A percentile compares a stretch with the other conserved stretches of the same genome.
These are phyloP conservation scores for Fusarium globosum DNA, from an alignment of 2,329 filamentous ascomycete species.

Conservation along the genomic window DNA sequence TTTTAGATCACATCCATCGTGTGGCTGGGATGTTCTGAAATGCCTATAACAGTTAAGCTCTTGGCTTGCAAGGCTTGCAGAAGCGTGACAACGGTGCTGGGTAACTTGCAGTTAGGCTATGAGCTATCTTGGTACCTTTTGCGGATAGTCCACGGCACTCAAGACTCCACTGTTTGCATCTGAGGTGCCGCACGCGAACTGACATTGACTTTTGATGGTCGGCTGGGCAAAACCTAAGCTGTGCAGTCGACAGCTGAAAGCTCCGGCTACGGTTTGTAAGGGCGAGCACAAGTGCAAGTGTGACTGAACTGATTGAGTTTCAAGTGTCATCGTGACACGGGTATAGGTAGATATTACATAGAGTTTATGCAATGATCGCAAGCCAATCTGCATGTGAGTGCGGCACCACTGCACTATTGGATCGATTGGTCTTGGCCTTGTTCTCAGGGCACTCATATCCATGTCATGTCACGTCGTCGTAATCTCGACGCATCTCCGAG, in stretches of 20 bases:
- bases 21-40: background rate
- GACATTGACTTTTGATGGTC: slow-evolving; percentile 8
- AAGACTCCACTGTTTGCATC: background rate
- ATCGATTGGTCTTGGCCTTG: background rate
- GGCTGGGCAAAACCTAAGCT: background rate
- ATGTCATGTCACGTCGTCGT: slow-evolving; percentile 20
- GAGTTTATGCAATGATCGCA: slow-evolving; percentile 16
- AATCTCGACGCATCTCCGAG: slow-evolving; percentile 18
- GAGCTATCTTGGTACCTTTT: background rate
- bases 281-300: background rate
- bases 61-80: slow-evolving; percentile 23
- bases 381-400: background rate
- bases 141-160: background rate
- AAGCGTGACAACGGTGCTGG: slow-evolving; percentile 17
- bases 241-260: background rate
- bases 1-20: background rate
- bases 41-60: slow-evolving; percentile 3
- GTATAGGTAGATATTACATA: slow-evolving; percentile 9
- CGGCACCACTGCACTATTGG: background rate
- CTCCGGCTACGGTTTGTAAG: background rate
- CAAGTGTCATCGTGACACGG: slow-evolving; percentile 1
- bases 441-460: background rate
- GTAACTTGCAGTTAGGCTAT: background rate
- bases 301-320: background rate
- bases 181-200: slow-evolving; percentile 3